Evolutionary conservation across 1,284 basidiomycete species (phyloP).

Genomic region (Heliocybe sulcata): DNA sequence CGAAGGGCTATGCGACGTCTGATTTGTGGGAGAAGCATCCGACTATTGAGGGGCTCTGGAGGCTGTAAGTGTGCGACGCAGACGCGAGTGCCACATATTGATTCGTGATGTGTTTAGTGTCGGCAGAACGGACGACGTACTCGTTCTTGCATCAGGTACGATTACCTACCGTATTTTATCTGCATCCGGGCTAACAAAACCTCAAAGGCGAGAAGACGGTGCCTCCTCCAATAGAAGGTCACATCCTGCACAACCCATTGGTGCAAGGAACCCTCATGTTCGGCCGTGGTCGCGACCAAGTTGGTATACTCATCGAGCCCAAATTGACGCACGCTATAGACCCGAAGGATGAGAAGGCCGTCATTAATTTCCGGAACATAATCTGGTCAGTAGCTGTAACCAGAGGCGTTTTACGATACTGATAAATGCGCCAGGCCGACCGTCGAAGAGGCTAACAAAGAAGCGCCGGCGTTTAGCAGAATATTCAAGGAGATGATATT

Average conservation of each 20-base stretch:
- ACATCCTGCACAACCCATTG: conserved; percentile 21
- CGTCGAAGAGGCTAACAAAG: conserved; percentile 12
- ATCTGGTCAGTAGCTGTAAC: conserved; percentile 24
- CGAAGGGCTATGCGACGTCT: conserved; percentile 19
- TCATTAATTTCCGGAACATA: conserved; percentile 24
- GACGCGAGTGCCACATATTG: no score
- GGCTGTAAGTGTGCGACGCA: conserved; percentile 13
- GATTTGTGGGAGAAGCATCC: conserved; percentile 21
- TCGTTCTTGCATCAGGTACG: conserved; percentile 14
- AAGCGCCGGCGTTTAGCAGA: conserved; percentile 13
- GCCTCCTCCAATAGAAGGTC: conserved; percentile 23
- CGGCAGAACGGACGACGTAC: conserved; percentile 16
- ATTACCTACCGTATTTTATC: not conserved
- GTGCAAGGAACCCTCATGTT: conserved; percentile 26
- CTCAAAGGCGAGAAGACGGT: conserved; percentile 21
- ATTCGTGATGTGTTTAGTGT: conserved; percentile 8
- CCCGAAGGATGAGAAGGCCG: conserved; percentile 15
- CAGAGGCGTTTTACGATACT: not conserved
- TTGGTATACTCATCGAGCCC: conserved; percentile 34
- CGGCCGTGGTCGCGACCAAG: conserved; percentile 27
- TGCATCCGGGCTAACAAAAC: not conserved
- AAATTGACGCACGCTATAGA: conserved; percentile 17
- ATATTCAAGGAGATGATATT: conserved; percentile 13
- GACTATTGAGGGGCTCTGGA: conserved; percentile 20
- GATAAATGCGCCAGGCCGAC: conserved; percentile 8